Percentiles rank a stretch among this genome's conserved stretches.
Evolutionary conservation across 805 yeast species (phyloP).

Genomic region (Scheffersomyces spartinae): DNA sequence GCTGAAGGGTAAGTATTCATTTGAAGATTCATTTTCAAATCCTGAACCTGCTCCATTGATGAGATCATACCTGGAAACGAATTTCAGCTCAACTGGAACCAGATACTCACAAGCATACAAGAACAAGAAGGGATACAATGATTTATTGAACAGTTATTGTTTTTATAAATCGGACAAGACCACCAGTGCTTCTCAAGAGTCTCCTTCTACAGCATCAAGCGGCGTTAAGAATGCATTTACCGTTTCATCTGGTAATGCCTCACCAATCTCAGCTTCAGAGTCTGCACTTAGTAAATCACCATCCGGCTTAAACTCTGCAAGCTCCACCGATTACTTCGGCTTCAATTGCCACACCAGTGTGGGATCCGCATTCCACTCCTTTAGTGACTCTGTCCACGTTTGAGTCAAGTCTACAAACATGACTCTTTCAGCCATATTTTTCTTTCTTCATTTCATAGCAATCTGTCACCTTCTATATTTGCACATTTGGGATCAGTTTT

Average conservation of each 20-base stretch:
- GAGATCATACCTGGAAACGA: constrained; percentile 8
- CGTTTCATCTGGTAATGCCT: no score
- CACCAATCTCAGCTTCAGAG: constrained; percentile 3
- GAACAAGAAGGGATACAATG: constrained; percentile 14
- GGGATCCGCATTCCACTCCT: constrained; percentile 18
- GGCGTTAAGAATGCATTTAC: no score
- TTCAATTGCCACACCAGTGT: constrained; percentile 3
- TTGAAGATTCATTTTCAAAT: constrained; percentile 10
- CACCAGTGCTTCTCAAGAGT: no score
- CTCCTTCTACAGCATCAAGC: no score
- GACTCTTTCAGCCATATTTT: constrained; percentile 1
- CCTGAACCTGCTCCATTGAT: constrained; percentile 9
- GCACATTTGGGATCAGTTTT: neutral
- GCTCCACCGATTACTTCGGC: constrained; percentile 1
- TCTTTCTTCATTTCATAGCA: neutral
- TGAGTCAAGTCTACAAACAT: constrained; percentile 5
- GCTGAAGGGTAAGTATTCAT: no score
- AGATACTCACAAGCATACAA: constrained; percentile 18
- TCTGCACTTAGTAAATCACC: constrained; percentile 5
- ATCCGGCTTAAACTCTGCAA: neutral
- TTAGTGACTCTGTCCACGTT: constrained; percentile 21
- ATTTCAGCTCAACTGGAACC: no score
- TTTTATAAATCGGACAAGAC: constrained; percentile 11
- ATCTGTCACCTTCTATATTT: neutral
- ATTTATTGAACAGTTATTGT: constrained; percentile 23